A percentile compares a stretch with the other conserved stretches of the same genome.
phyloP scores from a whole-genome alignment of 208 protist species.

The Naegleria fowleri region DNA sequence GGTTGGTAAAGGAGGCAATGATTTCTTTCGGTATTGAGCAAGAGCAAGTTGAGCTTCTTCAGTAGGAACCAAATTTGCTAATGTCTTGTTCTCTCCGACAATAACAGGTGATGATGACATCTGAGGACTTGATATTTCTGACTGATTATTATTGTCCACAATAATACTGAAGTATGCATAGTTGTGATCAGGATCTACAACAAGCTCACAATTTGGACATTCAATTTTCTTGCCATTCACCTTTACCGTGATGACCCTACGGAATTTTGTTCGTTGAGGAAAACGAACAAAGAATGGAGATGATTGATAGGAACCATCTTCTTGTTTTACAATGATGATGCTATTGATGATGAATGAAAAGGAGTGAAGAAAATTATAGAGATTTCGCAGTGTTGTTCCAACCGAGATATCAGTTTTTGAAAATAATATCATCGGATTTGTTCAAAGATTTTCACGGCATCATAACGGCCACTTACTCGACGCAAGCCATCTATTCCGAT shows the following conservation, averaged over 20 bases:
- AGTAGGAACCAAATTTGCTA: neutral
- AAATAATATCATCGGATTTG: too few relatives aligned
- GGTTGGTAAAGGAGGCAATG: neutral
- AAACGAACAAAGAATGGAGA: constrained; percentile 11
- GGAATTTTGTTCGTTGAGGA: neutral
- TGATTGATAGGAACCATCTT: neutral
- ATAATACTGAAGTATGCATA: neutral
- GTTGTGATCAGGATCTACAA: neutral
- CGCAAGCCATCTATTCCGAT: neutral
- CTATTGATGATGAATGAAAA: neutral
- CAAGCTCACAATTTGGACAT: neutral
- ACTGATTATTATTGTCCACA: neutral
- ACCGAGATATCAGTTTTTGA: too few relatives aligned
- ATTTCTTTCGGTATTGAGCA: neutral
- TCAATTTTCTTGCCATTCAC: neutral
- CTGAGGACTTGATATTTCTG: neutral
- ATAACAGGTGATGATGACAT: neutral
- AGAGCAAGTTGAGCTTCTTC: neutral
- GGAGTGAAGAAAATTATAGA: too few relatives aligned
- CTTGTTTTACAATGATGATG: neutral
- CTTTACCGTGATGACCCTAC: neutral
- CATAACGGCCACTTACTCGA: neutral
- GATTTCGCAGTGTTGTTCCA: too few relatives aligned
- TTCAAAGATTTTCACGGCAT: too few relatives aligned
- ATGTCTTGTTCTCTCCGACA: neutral